Evolutionary conservation across 1,284 basidiomycete species (phyloP).

Genomic region (Cerrena zonata): DNA sequence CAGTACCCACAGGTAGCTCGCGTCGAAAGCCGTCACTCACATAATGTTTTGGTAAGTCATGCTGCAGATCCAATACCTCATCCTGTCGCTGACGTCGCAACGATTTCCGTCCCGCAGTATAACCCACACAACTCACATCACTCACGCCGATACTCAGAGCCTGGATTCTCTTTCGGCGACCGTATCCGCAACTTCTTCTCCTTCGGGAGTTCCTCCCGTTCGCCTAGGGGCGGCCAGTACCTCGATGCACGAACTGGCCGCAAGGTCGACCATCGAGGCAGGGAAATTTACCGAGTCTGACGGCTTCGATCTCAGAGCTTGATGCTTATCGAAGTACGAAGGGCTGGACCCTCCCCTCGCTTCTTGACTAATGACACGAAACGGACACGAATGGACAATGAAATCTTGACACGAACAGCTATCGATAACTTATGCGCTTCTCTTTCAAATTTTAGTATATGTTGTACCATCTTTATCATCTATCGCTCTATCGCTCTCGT

Average conservation of each 20-base stretch:
- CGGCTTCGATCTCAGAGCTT: no score
- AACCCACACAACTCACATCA: slow-evolving; percentile 6
- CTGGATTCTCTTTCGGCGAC: slow-evolving; percentile 40
- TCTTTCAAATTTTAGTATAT: no score
- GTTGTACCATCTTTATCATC: no score
- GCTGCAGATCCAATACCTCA: not conserved
- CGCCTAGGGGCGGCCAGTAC: slow-evolving; percentile 36
- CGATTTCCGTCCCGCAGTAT: not conserved
- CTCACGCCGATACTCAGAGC: slow-evolving; percentile 20
- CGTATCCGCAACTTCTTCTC: slow-evolving; percentile 54
- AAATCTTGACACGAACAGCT: no score
- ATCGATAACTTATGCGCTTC: no score
- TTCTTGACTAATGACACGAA: no score
- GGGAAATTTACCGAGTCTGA: slow-evolving; percentile 45
- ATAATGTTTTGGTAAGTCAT: not conserved
- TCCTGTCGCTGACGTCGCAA: not conserved
- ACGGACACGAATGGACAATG: no score
- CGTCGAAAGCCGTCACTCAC: not conserved
- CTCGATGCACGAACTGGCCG: slow-evolving; percentile 44
- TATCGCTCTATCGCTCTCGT: no score
- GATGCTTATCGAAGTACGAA: no score
- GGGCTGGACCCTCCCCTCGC: no score
- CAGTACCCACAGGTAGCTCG: not conserved
- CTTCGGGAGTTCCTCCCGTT: slow-evolving; percentile 23
- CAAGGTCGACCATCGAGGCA: slow-evolving; percentile 47